Base-by-base conservation (phyloP, 495 filamentous ascomycete species). In the Aspergillus bertholletiae region DNA sequence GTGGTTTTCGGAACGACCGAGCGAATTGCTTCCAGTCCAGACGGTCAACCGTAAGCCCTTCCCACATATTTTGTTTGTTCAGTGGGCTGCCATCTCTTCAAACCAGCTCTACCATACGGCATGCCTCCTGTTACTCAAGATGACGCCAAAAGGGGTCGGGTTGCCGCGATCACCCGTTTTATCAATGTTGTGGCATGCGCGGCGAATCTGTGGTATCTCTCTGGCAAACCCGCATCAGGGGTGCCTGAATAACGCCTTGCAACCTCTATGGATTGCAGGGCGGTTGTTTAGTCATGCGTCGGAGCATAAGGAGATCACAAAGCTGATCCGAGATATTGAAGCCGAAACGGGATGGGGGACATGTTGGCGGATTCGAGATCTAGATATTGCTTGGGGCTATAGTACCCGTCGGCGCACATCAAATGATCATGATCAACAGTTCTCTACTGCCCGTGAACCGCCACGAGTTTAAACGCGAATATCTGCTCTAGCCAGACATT, bases 91-190 rank as follows among this genome's bases (percentile, higher is more conserved):
- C 8, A 79, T 80, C 18, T 79, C 75, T 0, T 72, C 71, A 2
- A 78, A 78, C 27, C 77, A 79, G 45, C 63, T 79, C 0, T 77
- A 77, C 22, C 75, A 79, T 48, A 78, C 77, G 0, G 68, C 73
- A 15, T 74, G 74, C 51, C 68, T 80, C 22, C 56, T 79, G 13
- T 53, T 80, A 30, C 62, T 80, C 2, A 67, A 73, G 20, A 68
- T 65, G 26, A 67, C 63, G 51, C 73, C 74, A 3, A 74, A 70
- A 43, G 45, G 48, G 5, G 63, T 74, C 21, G 61, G 64, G 23
- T n/a, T 71, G 7, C 61, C 55, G 11, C 54, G 60, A n/a, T 59
- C 54, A n/a, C 51, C 65, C 3, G 54, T 56, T 8, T 47, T 60
- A 1, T 67, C 69, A 21, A 47, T 67, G 1, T 46, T 80, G 17